A percentile compares a stretch with the other conserved stretches of the same genome.
These are phyloP conservation scores for Phytopythium sindhum DNA, from an alignment of 352 stramenopile genomes.

Conservation along the genomic window DNA sequence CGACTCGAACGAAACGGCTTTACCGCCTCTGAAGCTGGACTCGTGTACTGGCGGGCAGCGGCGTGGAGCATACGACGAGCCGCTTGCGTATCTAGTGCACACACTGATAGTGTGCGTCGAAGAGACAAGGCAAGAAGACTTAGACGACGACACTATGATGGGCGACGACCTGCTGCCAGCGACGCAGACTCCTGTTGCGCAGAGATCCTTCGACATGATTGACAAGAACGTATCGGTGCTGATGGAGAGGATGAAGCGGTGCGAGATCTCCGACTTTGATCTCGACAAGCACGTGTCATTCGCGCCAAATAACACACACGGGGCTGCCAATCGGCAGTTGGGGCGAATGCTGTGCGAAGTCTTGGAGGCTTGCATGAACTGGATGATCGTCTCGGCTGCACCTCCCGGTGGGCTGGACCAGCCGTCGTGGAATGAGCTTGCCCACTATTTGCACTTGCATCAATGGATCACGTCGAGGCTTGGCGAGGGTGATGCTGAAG, in stretches of 20 bases:
- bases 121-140: slow-evolving; percentile 15
- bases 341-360: slow-evolving; percentile 24
- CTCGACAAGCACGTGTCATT: slow-evolving; percentile 47
- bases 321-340: slow-evolving; percentile 29
- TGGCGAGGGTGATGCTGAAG: slow-evolving; percentile 11
- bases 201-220: slow-evolving; percentile 19
- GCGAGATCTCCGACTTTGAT: slow-evolving; percentile 43
- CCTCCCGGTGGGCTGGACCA: slow-evolving; percentile 7
- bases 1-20: slow-evolving; percentile 38
- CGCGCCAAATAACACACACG: slow-evolving; percentile 16
- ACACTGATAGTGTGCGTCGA: slow-evolving; percentile 28
- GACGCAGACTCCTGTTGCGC: slow-evolving; percentile 27
- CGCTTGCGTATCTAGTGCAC: slow-evolving; percentile 38
- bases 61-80: slow-evolving; percentile 36
- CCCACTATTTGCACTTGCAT: slow-evolving; percentile 30
- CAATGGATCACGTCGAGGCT: slow-evolving; percentile 24
- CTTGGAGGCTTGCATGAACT: slow-evolving; percentile 42
- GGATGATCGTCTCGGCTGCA: slow-evolving; percentile 13
- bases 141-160: slow-evolving; percentile 30
- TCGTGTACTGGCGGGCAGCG: slow-evolving; percentile 22
- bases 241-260: slow-evolving; percentile 46
- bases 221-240: slow-evolving; percentile 24
- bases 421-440: slow-evolving; percentile 18
- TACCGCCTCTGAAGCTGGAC: slow-evolving; percentile 50
- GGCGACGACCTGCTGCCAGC: slow-evolving; percentile 26